A percentile compares a stretch with the other conserved stretches of the same genome.
Conservation (phyloP, 116 monocot genomes). For the Phalaenopsis hybrid region DNA sequence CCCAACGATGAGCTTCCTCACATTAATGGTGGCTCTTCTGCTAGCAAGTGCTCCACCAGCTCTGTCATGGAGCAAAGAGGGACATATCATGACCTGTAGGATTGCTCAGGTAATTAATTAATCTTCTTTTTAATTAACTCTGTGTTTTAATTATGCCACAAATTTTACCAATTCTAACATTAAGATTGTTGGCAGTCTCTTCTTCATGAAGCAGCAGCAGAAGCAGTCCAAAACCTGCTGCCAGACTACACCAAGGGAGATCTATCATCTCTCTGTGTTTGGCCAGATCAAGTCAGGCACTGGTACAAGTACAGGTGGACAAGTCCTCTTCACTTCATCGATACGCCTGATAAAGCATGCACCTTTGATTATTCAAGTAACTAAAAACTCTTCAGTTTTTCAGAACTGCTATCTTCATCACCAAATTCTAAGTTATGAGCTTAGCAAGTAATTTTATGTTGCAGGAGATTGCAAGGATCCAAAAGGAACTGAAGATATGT, state of each 20-base stretch:
- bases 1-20: no score
- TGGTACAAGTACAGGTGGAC: constrained; percentile 62
- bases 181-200: no score
- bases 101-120: no score
- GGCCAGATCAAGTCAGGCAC: constrained; percentile 62
- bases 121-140: no score
- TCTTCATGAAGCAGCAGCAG: constrained; percentile 14
- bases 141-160: no score
- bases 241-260: constrained; percentile 49
- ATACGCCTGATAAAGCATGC: constrained; percentile 67
- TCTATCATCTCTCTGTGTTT: constrained; percentile 48
- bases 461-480: constrained; percentile 63
- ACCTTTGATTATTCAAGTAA: constrained; percentile 54
- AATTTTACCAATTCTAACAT: no score
- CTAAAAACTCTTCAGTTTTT: no score
- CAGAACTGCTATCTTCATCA: background rate
- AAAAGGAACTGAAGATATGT: constrained; percentile 45
- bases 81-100: no score
- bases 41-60: no score
- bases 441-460: background rate
- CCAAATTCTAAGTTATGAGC: background rate
- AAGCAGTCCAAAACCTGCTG: constrained; percentile 47
- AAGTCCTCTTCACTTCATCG: constrained; percentile 61
- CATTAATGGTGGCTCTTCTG: no score
- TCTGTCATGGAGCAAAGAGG: no score